Evolutionary conservation across 768 basidiomycete genomes (phyloP), one percentile per base, ranked within the genome.

Genomic region (Lepiota subincarnata): DNA sequence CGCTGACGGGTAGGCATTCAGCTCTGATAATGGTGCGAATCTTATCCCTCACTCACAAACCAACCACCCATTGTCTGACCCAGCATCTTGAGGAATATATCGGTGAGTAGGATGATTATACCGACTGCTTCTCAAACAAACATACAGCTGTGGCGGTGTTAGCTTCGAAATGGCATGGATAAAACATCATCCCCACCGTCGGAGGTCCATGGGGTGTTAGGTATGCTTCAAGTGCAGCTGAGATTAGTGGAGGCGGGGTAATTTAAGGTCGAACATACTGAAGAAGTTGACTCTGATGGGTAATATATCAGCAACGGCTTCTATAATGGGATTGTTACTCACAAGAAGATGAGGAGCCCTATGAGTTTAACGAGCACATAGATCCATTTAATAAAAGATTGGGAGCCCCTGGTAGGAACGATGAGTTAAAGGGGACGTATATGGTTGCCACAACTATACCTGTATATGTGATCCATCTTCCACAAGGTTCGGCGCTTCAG

Each of bases 31-130:
- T 5, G 10, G 1, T 5, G 38, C 8, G 0, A 49, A 14, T n/a
- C 3, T 7, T 6, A n/a, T 49, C 6, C 6, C 8, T n/a, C 18
- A 38, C 50, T 44, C 13, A 52, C 50, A 52, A 52, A 11, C 42
- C 42, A 7, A 35, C 41, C 11, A 52, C 22, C 50, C 50, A 52
- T 24, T 52, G 50, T 14, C 50, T 34, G 5, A 44, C 35, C 18
- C 41, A 36, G 16, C 50, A 52, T 7, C 50, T 52, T n/a, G n/a
- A 12, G 19, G 22, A 38, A 22, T 2, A 0, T 6, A 46, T 8
- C 8, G 35, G 20, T 38, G 18, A 38, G 35, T 24, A 3, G 8
- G 31, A 3, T 31, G 31, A 3, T 31, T 14, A n/a, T 7, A 8
- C 37, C 10, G 13, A 18, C 24, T 7, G 24, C 6, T 28, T 6